Percentiles rank a stretch among this genome's conserved stretches.
These are phyloP conservation scores for Cladophialophora immunda DNA, from an alignment of 2,329 filamentous ascomycete species.

Conservation along the genomic window DNA sequence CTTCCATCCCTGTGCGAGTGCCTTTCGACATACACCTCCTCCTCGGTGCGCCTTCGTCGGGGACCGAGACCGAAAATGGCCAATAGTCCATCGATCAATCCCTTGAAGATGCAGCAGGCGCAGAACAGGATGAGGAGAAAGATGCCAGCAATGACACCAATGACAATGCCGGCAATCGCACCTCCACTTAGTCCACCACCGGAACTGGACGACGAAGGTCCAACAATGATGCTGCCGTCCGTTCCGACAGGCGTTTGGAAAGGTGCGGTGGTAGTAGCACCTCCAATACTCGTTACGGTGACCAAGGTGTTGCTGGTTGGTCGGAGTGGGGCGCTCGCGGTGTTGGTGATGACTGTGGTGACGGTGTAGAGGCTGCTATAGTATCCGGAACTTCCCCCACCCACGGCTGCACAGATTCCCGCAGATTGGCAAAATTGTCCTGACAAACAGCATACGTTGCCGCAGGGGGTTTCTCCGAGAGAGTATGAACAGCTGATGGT, in stretches of 20 bases:
- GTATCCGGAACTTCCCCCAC: constrained; percentile 40
- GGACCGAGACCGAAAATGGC: constrained; percentile 53
- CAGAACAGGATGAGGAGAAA: constrained; percentile 56
- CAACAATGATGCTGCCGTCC: constrained; percentile 50
- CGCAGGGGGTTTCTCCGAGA: constrained; percentile 54
- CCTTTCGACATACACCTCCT: constrained; percentile 51
- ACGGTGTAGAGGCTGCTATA: constrained; percentile 51
- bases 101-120: constrained; percentile 54
- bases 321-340: constrained; percentile 51
- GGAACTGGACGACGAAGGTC: constrained; percentile 42
- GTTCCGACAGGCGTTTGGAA: constrained; percentile 57
- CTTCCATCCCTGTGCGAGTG: constrained; percentile 38
- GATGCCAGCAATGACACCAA: constrained; percentile 57
- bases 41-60: constrained; percentile 44
- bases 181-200: constrained; percentile 56
- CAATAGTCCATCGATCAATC: constrained; percentile 51
- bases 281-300: constrained; percentile 54
- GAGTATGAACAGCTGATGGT: constrained; percentile 56
- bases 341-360: constrained; percentile 43
- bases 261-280: constrained; percentile 53
- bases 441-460: constrained; percentile 54
- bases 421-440: constrained; percentile 53
- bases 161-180: constrained; percentile 61
- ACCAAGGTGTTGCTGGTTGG: constrained; percentile 54
- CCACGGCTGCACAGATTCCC: constrained; percentile 48